A percentile compares a stretch with the other conserved stretches of the same genome.
Conservation (phyloP, 768 basidiomycete genomes). For the Leccinum fibrillosum region DNA sequence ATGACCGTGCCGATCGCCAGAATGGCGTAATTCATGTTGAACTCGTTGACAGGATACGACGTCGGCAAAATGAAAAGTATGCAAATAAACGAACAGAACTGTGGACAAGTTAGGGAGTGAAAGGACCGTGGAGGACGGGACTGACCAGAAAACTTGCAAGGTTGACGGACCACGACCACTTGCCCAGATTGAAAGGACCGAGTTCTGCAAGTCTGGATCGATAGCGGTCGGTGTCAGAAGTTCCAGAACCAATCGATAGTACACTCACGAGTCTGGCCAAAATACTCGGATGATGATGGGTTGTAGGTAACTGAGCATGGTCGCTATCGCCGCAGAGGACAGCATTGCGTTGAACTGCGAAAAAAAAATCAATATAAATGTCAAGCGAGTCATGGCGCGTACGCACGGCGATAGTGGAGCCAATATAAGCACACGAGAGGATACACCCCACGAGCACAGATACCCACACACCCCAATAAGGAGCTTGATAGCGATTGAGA, state of each 20-base stretch:
- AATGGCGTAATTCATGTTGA: slow-evolving; percentile 59
- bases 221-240: background rate
- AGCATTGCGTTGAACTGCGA: slow-evolving; percentile 52
- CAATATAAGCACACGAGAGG: slow-evolving; percentile 58
- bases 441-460: slow-evolving; percentile 52
- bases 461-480: slow-evolving; percentile 53
- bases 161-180: slow-evolving; percentile 52
- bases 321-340: slow-evolving; percentile 54
- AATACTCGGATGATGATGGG: slow-evolving; percentile 57
- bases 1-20: slow-evolving; percentile 48
- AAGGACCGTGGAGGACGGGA: background rate
- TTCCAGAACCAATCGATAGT: background rate
- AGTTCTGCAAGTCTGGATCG: slow-evolving; percentile 40
- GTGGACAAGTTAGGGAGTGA: background rate
- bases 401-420: slow-evolving; percentile 51
- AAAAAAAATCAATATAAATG: background rate
- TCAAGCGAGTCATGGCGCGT: background rate
- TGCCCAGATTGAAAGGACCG: slow-evolving; percentile 51
- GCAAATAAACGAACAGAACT: slow-evolving; percentile 55
- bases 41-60: slow-evolving; percentile 43
- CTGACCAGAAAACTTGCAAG: slow-evolving; percentile 44
- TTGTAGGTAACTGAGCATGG: slow-evolving; percentile 56
- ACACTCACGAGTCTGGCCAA: slow-evolving; percentile 48
- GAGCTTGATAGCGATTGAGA: slow-evolving; percentile 51
- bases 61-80: slow-evolving; percentile 55